Evolutionary conservation across 164 flowering plant species (phyloP), one percentile per base, ranked within the genome.

Genomic region (Magnolia sinica): DNA sequence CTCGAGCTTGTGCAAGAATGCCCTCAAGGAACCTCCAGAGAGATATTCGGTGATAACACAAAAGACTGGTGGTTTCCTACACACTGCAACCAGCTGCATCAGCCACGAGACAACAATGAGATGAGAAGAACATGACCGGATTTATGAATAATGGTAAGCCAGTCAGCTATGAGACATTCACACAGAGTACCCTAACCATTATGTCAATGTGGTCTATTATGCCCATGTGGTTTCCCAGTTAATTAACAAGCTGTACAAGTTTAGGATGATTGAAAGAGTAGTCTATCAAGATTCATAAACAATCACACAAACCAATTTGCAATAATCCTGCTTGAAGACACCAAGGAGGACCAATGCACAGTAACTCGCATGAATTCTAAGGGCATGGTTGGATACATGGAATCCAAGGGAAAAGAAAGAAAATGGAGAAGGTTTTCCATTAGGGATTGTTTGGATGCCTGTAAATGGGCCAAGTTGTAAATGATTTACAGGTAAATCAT

Each of bases 11-110:
- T 89, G 97, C 72, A 93, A 75, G 80, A 82, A 90, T 64, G 92
- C 87, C 82, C 99, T 90, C 86, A 95, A 81, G 20, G 96, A 93
- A 72, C 99, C 99, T 73, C 89, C 91, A 11, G 96, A 82, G 23
- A 93, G 81, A 79, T 93, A 93, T 61, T 93, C 94, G 0, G 94
- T 93, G 55, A 95, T 76, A 10, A 95, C 77, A 79, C 91, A 95
- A 73, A 86, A 92, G 63, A 90, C 93, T 22, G 96, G 91, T 50
- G 93, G 90, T 52, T 89, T 83, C 85, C 85, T 88, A 74, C 89
- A 89, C 23, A 95, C 97, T 74, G 88, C 99, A 63, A 92, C 85
- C 76, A 93, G 87, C 98, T 95, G 90, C 82, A 74, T 58, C 29
- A 80, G 52, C 74, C 37, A 19, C 74, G 72, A 74, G 3, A 76